Evolutionary conservation across 2,329 filamentous ascomycete genomes (phyloP), one percentile per base, ranked within the genome.

Genomic region (Clonostachys byssicola): DNA sequence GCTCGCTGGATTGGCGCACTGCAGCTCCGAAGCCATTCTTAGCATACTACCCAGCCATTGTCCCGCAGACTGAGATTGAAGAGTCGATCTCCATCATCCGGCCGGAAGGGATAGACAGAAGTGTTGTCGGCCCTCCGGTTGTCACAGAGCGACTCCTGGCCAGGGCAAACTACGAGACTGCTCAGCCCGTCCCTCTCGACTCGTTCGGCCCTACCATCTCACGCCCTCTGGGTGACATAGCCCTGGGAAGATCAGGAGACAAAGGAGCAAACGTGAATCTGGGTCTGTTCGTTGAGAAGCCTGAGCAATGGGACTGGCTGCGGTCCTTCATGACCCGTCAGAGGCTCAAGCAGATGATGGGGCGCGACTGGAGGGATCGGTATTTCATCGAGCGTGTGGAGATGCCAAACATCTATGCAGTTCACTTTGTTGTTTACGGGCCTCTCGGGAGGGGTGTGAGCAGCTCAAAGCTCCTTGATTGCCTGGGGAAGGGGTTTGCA

Each of bases 341-440:
- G 2, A 66, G 60, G 33, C 55, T 78, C 43, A 56, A 62, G 30
- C 56, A 54, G 17, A 52, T 71, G 20, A 58, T 71, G 46, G 63
- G 61, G 5, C 59, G 64, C 16, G 66, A 71, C 47, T 63, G 54
- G 54, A 30, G 48, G 6, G 52, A 54, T 9, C 49, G 36, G 40
- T 61, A 54, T 66, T 64, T 51, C 57, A 59, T 76, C 4, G 73
- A 77, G 53, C 56, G 74, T 13, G 69, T 75, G n/a, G 73, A 77
- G 56, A 71, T 77, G 45, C 60, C 65, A 0, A 53, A 61, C 5
- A 63, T 77, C 0, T 56, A 56, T 34, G 73, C 73, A 0, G 75
- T 78, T 17, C 70, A 80, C 51, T 77, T 74, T 58, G 72, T 77
- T 10, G 59, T 77, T 2, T 76, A 75, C 48, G 73, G 72, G 3